Conservation (phyloP, 805 yeast genomes). For the Candida sakaeoensis region DNA sequence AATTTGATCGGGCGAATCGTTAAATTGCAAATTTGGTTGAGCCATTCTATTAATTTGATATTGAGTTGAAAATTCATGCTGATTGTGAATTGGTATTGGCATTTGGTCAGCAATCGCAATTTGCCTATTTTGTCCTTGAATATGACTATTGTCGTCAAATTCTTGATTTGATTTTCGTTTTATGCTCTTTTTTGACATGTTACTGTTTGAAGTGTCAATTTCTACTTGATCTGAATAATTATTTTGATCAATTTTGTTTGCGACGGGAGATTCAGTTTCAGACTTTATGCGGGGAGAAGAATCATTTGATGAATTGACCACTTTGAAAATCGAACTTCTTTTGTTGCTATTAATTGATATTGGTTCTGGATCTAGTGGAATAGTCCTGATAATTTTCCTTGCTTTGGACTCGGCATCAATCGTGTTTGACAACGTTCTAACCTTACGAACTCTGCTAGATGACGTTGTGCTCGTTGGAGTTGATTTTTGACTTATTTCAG, state of each 20-base stretch:
- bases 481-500: conserved; percentile 24
- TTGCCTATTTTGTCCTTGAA: neutral
- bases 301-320: conserved; percentile 32
- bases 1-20: conserved; percentile 24
- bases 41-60: neutral
- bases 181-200: neutral
- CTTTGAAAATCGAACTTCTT: conserved; percentile 36
- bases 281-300: conserved; percentile 23
- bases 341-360: conserved; percentile 41
- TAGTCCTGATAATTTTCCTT: conserved; percentile 68
- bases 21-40: conserved; percentile 5
- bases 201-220: neutral
- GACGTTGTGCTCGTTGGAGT: conserved; percentile 39
- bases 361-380: conserved; percentile 83
- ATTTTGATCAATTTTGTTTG: neutral
- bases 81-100: conserved; percentile 1
- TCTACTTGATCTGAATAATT: neutral
- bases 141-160: neutral
- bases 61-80: neutral
- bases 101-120: neutral
- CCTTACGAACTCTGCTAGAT: conserved; percentile 31
- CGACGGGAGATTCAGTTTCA: conserved; percentile 11
- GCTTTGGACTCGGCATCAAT: conserved; percentile 69
- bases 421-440: conserved; percentile 50
- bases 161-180: neutral